phyloP scores from a whole-genome alignment of 768 basidiomycete genomes.

The Hydnomerulius pinastri region DNA sequence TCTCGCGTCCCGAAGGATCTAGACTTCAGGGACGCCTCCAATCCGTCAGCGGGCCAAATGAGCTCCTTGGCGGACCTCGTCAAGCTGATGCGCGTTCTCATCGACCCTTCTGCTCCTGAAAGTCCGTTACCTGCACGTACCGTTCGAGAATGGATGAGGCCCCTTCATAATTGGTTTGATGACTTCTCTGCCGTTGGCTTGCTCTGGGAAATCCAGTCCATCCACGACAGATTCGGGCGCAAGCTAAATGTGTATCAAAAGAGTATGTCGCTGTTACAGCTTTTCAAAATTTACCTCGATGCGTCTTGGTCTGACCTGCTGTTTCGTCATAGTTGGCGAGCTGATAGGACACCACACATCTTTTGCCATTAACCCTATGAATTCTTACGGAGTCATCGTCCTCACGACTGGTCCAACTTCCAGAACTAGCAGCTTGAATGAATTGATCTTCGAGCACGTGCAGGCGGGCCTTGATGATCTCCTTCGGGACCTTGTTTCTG shows the following conservation, averaged over 20 bases:
- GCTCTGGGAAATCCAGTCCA: constrained; percentile 44
- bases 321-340: constrained; percentile 36
- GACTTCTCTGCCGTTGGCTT: constrained; percentile 40
- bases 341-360: constrained; percentile 41
- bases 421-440: constrained; percentile 33
- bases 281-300: neutral
- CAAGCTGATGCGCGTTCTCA: constrained; percentile 44
- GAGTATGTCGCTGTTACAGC: neutral
- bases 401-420: constrained; percentile 40
- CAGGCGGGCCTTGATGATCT: constrained; percentile 38
- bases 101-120: constrained; percentile 40
- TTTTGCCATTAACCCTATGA: constrained; percentile 41
- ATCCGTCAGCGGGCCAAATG: constrained; percentile 53
- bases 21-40: constrained; percentile 39
- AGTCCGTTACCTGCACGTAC: constrained; percentile 36
- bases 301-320: neutral
- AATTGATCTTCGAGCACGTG: constrained; percentile 33
- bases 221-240: constrained; percentile 31
- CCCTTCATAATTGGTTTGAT: constrained; percentile 40
- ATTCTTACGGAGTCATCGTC: constrained; percentile 43
- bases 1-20: too few relatives aligned
- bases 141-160: constrained; percentile 46
- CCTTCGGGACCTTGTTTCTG: constrained; percentile 26
- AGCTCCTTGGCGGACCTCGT: constrained; percentile 48
- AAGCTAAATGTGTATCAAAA: constrained; percentile 35